Base-by-base conservation (phyloP, 169 alveolate genomes). In the Eimeria acervulina region DNA sequence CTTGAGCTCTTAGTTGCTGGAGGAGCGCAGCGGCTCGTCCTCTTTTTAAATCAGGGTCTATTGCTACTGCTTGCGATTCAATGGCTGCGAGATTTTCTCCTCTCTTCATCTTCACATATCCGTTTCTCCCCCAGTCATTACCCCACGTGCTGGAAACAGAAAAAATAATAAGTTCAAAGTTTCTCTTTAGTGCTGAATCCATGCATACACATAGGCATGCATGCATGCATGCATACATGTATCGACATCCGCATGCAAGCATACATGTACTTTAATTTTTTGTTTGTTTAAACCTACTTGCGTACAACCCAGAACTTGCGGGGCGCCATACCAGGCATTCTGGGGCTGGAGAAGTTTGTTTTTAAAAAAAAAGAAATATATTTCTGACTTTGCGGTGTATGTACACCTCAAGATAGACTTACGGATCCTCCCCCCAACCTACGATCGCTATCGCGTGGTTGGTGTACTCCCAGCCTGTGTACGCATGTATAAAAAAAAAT, bases 131-230 rank as follows among this genome's bases (percentile, higher is more conserved):
- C 99, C 99, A 99, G 52, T 74, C 36, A 21, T 97, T 93, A 36
- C 99, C 99, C 99, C 99, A 99, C n/a, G 99, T 98, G 97, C 98
- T 99, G 97, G 96, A 31, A 97, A 98, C 78, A 97, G 17, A 38
- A 2, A 61, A 13, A 40, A 52, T 8, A 17, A 7, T 85, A 21
- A 38, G 23, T 17, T 28, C 0, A 42, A 21, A 93, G 26, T 59
- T 10, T 84, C 26, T 76, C 28, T 28, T 17, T 17, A 47, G 19
- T 47, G 19, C 55, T 40, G n/a, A n/a, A n/a, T n/a, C n/a, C n/a
- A n/a, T n/a, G n/a, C n/a, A n/a, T n/a, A n/a, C n/a, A n/a, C n/a
- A n/a, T n/a, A n/a, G n/a, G n/a, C n/a, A n/a, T n/a, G n/a, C n/a
- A n/a, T n/a, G n/a, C n/a, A n/a, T n/a, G n/a, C n/a, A n/a, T n/a